Conservation (phyloP, 768 basidiomycete species). For the Obba rivulosa region DNA sequence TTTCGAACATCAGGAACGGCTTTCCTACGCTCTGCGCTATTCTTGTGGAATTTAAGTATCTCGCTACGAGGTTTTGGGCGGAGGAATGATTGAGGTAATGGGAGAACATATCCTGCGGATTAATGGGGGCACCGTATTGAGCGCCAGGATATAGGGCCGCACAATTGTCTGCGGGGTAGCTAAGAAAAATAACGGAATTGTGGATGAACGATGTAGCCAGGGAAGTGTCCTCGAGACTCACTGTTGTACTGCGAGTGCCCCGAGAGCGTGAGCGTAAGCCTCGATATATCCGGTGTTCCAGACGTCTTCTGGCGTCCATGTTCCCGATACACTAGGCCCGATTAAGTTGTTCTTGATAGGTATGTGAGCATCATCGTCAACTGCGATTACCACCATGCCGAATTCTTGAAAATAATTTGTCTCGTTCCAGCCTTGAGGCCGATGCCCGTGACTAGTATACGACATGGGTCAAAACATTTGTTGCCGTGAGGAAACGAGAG, state of each 20-base stretch:
- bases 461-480: no score
- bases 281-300: slow-evolving; percentile 49
- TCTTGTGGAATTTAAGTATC: slow-evolving; percentile 46
- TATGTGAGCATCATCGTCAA: slow-evolving; percentile 35
- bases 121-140: slow-evolving; percentile 31
- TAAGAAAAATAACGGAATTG: slow-evolving; percentile 16
- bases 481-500: neutral
- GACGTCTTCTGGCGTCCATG: slow-evolving; percentile 47
- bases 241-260: slow-evolving; percentile 52
- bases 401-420: slow-evolving; percentile 48
- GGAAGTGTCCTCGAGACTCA: slow-evolving; percentile 15
- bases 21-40: slow-evolving; percentile 33
- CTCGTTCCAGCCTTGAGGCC: neutral
- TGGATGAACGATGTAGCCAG: no score
- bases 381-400: slow-evolving; percentile 38
- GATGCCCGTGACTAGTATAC: no score
- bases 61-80: slow-evolving; percentile 40
- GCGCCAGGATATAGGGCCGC: slow-evolving; percentile 35
- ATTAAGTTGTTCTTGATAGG: slow-evolving; percentile 44
- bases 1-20: slow-evolving; percentile 54
- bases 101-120: slow-evolving; percentile 45
- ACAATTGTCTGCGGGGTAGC: slow-evolving; percentile 63
- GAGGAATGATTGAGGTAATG: slow-evolving; percentile 57
- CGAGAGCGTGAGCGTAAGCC: slow-evolving; percentile 35
- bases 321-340: slow-evolving; percentile 55